Base-by-base conservation (phyloP, 2,329 filamentous ascomycete species). In the Aspergillus brasiliensis region DNA sequence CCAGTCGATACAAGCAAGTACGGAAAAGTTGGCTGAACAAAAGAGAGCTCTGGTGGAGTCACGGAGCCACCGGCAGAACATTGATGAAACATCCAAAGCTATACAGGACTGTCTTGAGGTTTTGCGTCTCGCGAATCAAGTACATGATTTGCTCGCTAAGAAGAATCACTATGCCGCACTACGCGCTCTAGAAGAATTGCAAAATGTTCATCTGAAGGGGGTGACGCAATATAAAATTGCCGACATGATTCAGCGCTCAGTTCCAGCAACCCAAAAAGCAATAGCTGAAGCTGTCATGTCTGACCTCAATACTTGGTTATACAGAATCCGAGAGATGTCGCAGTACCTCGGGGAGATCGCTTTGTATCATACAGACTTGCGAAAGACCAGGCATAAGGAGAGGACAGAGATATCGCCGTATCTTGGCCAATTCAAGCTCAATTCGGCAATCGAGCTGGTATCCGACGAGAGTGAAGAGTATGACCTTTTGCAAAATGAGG, bases 211-310 rank as follows among this genome's bases (percentile, higher is more conserved):
- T 72, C 84, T 99, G 65, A 93, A 93, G 72, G 95, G 96, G 67
- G 91, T 96, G 8, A 96, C 91, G 1, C 92, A 97, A 65, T 96
- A 97, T 77, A 94, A 93, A 71, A 89, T 99, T 65, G 95, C 95
- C 31, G 92, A 96, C 72, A 87, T 97, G 80, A 98, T 99, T 65
- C 94, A 97, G 75, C 92, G 92, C 68, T 98, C 94, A 0, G 94
- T 98, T 31, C 95, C 95, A 1, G 88, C 91, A 3, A 97, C 92
- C 1, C 92, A 97, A 71, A 92, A 91, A 70, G 88, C 91, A 53
- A 97, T 99, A 58, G 94, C 94, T 3, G 94, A 98, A 77, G 92
- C 93, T 13, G 95, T 99, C 66, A 98, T 98, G 92, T 90, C 87
- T 2, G 95, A 99, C 76, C 79, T 99, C 57, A 98, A 98, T 72